Conservation (phyloP, 2,329 filamentous ascomycete genomes). For the Lasiodiplodia citricola region DNA sequence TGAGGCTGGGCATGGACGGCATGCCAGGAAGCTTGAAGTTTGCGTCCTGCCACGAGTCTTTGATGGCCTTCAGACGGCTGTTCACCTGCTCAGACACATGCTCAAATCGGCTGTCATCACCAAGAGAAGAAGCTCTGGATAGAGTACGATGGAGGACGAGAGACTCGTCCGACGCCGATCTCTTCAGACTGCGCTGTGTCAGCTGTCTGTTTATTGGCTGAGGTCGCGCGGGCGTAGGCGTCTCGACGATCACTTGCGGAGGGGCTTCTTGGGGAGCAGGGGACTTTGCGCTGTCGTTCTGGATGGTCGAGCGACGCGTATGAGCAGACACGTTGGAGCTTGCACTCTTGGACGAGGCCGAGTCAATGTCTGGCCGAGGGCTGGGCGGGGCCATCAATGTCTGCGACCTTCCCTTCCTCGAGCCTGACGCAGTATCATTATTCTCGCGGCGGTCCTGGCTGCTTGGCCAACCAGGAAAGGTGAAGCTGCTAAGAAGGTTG, state of each 20-base stretch:
- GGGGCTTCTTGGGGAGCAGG: slow-evolving; percentile 26
- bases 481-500: slow-evolving; percentile 41
- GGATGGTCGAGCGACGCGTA: slow-evolving; percentile 14
- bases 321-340: slow-evolving; percentile 9
- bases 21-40: slow-evolving; percentile 67
- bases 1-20: slow-evolving; percentile 49
- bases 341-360: not conserved
- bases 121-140: slow-evolving; percentile 80
- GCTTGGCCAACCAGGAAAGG: slow-evolving; percentile 40
- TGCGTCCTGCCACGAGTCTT: slow-evolving; percentile 84
- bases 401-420: not conserved
- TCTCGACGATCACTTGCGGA: slow-evolving; percentile 7
- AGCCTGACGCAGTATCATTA: not conserved
- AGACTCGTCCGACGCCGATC: slow-evolving; percentile 78
- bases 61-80: slow-evolving; percentile 85
- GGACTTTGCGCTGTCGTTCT: slow-evolving; percentile 13
- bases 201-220: slow-evolving; percentile 27
- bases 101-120: slow-evolving; percentile 81
- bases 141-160: slow-evolving; percentile 73
- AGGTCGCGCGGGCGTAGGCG: slow-evolving; percentile 20
- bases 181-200: slow-evolving; percentile 51
- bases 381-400: slow-evolving; percentile 6
- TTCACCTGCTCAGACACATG: slow-evolving; percentile 86
- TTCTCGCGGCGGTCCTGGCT: slow-evolving; percentile 4
- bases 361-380: not conserved